Evolutionary conservation across 139 green algal species (phyloP), one percentile per base, ranked within the genome.

Genomic region (Picochlorum sp.): DNA sequence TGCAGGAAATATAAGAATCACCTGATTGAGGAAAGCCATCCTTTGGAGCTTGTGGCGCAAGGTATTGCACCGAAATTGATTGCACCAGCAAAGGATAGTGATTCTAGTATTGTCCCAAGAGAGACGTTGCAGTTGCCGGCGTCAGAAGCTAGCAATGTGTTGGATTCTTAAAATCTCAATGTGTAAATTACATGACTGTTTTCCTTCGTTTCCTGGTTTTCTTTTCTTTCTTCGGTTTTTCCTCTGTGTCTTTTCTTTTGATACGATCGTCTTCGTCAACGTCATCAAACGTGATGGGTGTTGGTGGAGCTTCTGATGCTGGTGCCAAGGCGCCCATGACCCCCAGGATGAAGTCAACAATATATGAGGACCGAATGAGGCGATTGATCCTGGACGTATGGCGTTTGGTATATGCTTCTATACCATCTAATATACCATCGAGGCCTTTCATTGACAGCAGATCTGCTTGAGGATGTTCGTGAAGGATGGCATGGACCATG

Each of bases 331-430:
- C 82, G 34, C 86, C 74, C 82, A 94, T 90, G 30, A 73, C 63
- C 23, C 72, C 77, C 34, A 97, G 73, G 1, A 84, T 86, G 73
- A 90, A 94, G 65, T 97, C 91, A 3, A 96, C 66, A 16, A 97
- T 59, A 77, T 80, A 93, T 15, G 83, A 85, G 60, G 79, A 80
- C 11, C 83, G 74, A 62, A 88, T 34, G 65, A 98, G 78, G 1
- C 88, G 83, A 65, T 96, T 85, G 15, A 95, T 59, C 4, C 91
- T 82, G 1, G 69, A 60, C 30, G 85, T 75, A 74, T 97, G 91
- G 47, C 92, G 84, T 69, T 84, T 63, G 13, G 81, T 92, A 80
- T 97, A 97, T 2, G 84, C 75, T 45, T 75, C 24, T 61, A 97
- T 68, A 2, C 67, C 89, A 9, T 91, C 89, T 14, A 96, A 47